These are phyloP conservation scores for Erucastrum elatum DNA, from an alignment of 345 rosid species.

Conservation along the genomic window DNA sequence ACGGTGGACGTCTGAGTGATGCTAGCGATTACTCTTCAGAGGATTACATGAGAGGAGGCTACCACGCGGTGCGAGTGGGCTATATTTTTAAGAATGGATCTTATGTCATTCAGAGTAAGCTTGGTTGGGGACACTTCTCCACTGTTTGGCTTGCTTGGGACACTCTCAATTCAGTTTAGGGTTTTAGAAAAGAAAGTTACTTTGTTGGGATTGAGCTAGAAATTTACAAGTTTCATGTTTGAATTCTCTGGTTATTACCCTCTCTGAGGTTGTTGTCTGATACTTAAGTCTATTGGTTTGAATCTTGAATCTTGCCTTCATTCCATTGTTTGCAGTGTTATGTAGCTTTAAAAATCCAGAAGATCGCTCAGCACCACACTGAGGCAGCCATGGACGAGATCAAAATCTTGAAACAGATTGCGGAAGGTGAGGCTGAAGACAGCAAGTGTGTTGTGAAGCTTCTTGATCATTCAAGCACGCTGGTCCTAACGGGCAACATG, in stretches of 20 bases:
- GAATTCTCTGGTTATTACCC: not conserved
- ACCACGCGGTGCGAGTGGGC: constrained; percentile 79
- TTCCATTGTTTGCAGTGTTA: constrained; percentile 70
- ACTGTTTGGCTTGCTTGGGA: constrained; percentile 99
- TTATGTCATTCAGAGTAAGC: constrained; percentile 85
- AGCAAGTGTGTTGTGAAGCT: constrained; percentile 89
- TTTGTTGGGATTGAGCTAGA: not conserved
- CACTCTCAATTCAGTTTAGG: constrained; percentile 50
- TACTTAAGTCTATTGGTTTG: too few relatives aligned
- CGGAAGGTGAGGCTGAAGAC: constrained; percentile 71
- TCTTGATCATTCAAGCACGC: constrained; percentile 91
- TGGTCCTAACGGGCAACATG: constrained; percentile 89
- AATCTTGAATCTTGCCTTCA: not conserved
- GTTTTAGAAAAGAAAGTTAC: too few relatives aligned
- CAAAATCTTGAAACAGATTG: constrained; percentile 82
- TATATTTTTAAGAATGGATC: constrained; percentile 82
- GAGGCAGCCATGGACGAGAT: constrained; percentile 99
- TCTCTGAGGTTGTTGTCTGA: too few relatives aligned
- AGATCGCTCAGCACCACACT: constrained; percentile 91
- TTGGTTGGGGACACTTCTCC: constrained; percentile 98
- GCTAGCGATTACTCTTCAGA: constrained; percentile 77
- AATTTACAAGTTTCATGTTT: not conserved
- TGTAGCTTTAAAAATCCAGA: constrained; percentile 94
- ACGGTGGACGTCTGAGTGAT: constrained; percentile 50
- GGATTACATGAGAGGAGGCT: constrained; percentile 91